Base-by-base conservation (phyloP, 495 filamentous ascomycete genomes). In the Letharia columbiana region DNA sequence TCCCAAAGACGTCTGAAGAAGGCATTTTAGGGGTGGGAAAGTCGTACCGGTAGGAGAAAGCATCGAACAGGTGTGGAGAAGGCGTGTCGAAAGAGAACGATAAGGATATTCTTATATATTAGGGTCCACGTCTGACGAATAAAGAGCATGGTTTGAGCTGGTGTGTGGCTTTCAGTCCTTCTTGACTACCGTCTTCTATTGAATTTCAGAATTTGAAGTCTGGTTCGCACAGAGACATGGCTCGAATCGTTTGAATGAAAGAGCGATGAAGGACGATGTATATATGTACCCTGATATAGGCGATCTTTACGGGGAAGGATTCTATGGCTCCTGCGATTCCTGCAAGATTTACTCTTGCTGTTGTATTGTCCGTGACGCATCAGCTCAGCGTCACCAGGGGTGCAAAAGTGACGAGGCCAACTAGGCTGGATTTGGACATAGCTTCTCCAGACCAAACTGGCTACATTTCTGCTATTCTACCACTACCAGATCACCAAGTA, bases 51-150 rank as follows among this genome's bases (percentile, higher is more conserved):
- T 11, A 91, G 77, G 10, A 92, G 61, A 63, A 93, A 84, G 3
- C 88, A 87, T 45, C 88, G 84, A 37, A 89, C 71, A n/a, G 81
- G 61, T 0, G 90, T 92, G 8, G 85, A 80, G 49, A 85, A 71
- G 47, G 74, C 71, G 72, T 88, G 88, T 17, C 91, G 87, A 62
- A 81, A 62, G 64, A 90, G 74, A 47, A 85, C 81, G 68, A 94
- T 87, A 50, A 85, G 79, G 42, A 91, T 77, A 69, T 88, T 95
- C 77, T 96, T 96, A 68, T 75, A 73, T 65, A 82, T 84, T 67
- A 95, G 79, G 39, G 89, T 88, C 85, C 84, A 85, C 65, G 83
- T 86, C 76, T 94, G 91, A 37, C 82, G 77, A 60, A 84, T 70
- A 74, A 87, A 80, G 49, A 75, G 80, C 84, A 86, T 86, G 64